These are phyloP conservation scores for Thelonectria rubi DNA, from an alignment of 2,329 filamentous ascomycete species.

Conservation along the genomic window DNA sequence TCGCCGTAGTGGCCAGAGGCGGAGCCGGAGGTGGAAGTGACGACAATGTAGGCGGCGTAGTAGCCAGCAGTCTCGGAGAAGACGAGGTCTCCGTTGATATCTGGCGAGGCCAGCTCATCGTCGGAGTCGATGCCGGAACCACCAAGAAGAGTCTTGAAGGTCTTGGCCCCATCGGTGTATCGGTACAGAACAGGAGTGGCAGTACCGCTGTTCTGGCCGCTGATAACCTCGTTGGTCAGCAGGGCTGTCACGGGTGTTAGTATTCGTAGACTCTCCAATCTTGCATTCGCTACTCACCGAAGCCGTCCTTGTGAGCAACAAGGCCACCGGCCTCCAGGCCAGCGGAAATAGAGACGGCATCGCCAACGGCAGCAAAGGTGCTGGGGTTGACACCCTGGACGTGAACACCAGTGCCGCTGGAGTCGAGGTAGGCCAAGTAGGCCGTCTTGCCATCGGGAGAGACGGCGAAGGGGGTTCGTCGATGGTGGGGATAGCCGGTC, in stretches of 20 bases:
- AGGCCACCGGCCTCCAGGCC: conserved; percentile 69
- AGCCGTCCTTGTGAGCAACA: conserved; percentile 70
- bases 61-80: conserved; percentile 64
- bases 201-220: conserved; percentile 58
- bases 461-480: conserved; percentile 69
- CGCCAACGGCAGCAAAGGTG: conserved; percentile 63
- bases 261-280: neutral
- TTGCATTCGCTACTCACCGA: conserved; percentile 40
- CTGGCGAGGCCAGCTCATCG: conserved; percentile 61
- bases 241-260: conserved; percentile 51
- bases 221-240: conserved; percentile 65
- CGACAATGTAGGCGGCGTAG: conserved; percentile 70
- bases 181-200: conserved; percentile 68
- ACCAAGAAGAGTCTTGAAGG: conserved; percentile 67
- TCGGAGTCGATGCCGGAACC: conserved; percentile 61
- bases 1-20: conserved; percentile 68
- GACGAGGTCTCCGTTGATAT: conserved; percentile 70
- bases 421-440: conserved; percentile 68
- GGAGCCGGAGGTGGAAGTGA: conserved; percentile 64
- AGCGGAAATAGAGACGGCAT: conserved; percentile 59
- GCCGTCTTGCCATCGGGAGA: conserved; percentile 67
- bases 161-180: conserved; percentile 62
- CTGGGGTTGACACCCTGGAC: conserved; percentile 64
- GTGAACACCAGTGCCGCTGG: conserved; percentile 63
- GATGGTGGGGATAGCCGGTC: conserved; percentile 68